Conservation (phyloP, 23 red algal genomes). For the Gracilaria caudata region DNA sequence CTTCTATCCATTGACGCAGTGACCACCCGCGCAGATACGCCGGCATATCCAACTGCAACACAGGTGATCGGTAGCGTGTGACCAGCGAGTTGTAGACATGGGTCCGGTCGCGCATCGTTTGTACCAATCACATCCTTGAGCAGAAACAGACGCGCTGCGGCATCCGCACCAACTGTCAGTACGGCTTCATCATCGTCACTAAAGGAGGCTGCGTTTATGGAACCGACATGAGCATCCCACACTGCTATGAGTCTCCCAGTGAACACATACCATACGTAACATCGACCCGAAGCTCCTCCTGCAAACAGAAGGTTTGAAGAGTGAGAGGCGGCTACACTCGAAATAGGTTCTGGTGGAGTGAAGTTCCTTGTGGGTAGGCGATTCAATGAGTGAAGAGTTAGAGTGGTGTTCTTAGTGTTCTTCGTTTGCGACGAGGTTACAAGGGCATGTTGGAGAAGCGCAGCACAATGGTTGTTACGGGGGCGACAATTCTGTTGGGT, state of each 20-base stretch:
- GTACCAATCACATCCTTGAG: conserved; percentile 7
- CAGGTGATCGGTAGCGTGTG: conserved; percentile 32
- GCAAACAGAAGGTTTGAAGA: conserved; percentile 3
- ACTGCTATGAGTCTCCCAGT: not conserved
- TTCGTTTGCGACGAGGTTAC: conserved; percentile 1
- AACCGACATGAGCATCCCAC: conserved; percentile 20
- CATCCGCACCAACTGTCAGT: conserved; percentile 26
- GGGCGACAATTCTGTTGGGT: conserved; percentile 16
- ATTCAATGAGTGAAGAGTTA: not conserved
- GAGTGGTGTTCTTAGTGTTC: not conserved
- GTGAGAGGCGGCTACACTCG: not conserved
- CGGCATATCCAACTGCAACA: conserved; percentile 34
- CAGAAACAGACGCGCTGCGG: conserved; percentile 11
- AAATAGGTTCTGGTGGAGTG: conserved; percentile 19
- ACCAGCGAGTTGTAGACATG: not conserved
- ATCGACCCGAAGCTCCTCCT: conserved; percentile 19
- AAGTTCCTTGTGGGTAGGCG: not conserved
- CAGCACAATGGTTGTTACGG: not conserved
- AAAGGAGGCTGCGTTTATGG: conserved; percentile 2
- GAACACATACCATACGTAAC: conserved; percentile 16
- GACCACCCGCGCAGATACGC: conserved; percentile 34
- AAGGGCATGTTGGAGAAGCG: not conserved
- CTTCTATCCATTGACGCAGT: conserved; percentile 39
- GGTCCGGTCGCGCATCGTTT: not conserved
- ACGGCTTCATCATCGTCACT: conserved; percentile 36